Conservation (phyloP, 257 asterid species). For the Fraxinus pennsylvanica region DNA sequence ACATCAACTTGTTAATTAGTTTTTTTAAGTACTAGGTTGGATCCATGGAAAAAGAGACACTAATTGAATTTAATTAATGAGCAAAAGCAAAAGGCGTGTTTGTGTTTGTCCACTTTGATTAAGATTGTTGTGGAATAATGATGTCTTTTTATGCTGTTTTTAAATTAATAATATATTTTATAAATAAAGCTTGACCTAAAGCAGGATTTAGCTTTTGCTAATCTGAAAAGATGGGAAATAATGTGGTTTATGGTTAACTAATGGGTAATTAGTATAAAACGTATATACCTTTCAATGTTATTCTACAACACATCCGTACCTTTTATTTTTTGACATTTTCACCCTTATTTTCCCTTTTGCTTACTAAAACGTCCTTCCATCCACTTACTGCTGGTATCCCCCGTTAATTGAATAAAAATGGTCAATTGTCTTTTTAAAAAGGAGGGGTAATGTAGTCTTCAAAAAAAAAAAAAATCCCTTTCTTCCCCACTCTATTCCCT, state of each 20-base stretch:
- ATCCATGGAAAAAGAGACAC: conserved; percentile 38
- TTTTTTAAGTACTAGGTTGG: conserved; percentile 23
- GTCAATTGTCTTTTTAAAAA: too few relatives aligned
- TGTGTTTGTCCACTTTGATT: conserved; percentile 47
- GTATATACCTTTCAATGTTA: too few relatives aligned
- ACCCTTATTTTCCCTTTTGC: too few relatives aligned
- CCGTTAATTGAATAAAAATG: too few relatives aligned
- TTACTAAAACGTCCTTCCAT: too few relatives aligned
- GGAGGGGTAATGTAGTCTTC: too few relatives aligned
- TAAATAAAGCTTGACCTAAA: conserved; percentile 32
- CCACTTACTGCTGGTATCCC: too few relatives aligned
- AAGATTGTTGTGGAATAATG: conserved; percentile 33
- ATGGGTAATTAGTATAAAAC: too few relatives aligned
- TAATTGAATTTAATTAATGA: conserved; percentile 22
- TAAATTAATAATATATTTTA: neutral
- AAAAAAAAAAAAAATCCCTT: too few relatives aligned
- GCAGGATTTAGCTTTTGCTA: conserved; percentile 36
- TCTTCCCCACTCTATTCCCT: too few relatives aligned
- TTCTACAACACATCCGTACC: too few relatives aligned
- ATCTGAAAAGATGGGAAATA: conserved; percentile 35
- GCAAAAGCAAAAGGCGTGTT: conserved; percentile 22
- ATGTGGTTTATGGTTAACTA: conserved; percentile 3
- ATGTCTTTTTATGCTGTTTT: neutral
- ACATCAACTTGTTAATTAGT: conserved; percentile 26
- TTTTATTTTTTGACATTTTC: too few relatives aligned